These are phyloP conservation scores for Botrytis tulipae DNA, from an alignment of 2,329 filamentous ascomycete species.

Conservation along the genomic window DNA sequence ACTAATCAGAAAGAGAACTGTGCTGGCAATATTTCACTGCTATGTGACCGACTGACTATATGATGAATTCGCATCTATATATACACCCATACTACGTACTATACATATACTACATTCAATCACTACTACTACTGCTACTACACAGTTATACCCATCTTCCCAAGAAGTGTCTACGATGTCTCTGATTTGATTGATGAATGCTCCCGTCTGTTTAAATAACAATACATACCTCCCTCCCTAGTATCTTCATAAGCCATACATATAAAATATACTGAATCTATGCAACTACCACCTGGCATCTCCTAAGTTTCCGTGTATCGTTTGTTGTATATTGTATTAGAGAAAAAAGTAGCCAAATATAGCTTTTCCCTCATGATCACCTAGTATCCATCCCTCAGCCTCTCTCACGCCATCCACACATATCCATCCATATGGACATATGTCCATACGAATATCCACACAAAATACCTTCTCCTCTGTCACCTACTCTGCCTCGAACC, in stretches of 20 bases:
- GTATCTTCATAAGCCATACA: neutral
- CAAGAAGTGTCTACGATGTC: neutral
- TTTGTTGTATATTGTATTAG: neutral
- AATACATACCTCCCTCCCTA: neutral
- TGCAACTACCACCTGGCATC: neutral
- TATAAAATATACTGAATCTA: neutral
- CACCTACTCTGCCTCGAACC: rapidly evolving
- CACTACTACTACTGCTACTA: neutral
- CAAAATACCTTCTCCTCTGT: neutral
- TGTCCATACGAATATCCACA: neutral
- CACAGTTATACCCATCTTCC: neutral
- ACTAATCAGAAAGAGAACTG: neutral
- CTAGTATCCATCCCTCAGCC: neutral
- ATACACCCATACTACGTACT: too few relatives aligned
- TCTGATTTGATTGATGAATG: neutral
- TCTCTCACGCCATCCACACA: neutral
- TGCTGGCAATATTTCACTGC: neutral
- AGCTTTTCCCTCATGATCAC: neutral
- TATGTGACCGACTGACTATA: neutral
- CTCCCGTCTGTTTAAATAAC: neutral
- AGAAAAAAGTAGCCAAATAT: neutral
- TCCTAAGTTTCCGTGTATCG: neutral
- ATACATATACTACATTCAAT: neutral
- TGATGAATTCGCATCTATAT: neutral
- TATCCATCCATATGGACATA: neutral